These are phyloP conservation scores for Phytopythium boreale DNA, from an alignment of 352 stramenopile genomes.

Conservation along the genomic window DNA sequence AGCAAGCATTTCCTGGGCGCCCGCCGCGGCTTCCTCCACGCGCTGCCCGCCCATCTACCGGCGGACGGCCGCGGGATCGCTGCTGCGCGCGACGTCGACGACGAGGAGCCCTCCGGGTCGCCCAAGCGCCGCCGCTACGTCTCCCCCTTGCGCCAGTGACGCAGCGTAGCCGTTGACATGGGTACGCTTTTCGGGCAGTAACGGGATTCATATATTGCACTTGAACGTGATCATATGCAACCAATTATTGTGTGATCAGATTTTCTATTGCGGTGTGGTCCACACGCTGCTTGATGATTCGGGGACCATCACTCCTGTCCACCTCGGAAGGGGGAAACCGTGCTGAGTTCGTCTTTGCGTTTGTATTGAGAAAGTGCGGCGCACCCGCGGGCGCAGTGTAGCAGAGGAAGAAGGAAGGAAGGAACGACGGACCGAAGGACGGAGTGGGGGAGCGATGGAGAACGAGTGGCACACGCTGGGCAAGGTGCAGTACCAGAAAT, in stretches of 20 bases:
- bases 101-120: slow-evolving; percentile 22
- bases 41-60: slow-evolving; percentile 29
- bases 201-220: not conserved
- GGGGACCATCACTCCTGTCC: not conserved
- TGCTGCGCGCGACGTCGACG: not conserved
- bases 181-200: not conserved
- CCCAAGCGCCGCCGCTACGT: slow-evolving; percentile 30
- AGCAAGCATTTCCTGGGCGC: slow-evolving; percentile 34
- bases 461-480: slow-evolving; percentile 83
- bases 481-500: slow-evolving; percentile 88
- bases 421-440: not conserved
- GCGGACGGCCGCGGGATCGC: slow-evolving; percentile 12
- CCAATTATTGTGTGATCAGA: no score
- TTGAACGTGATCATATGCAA: no score
- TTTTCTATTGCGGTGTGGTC: not conserved
- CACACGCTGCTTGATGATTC: not conserved
- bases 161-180: not conserved
- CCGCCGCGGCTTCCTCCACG: slow-evolving; percentile 35
- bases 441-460: slow-evolving; percentile 40
- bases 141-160: slow-evolving; percentile 1
- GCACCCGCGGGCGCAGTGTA: no score
- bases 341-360: not conserved
- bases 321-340: not conserved
- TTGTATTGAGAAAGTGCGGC: not conserved
- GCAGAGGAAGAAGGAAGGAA: not conserved